phyloP scores from a whole-genome alignment of 306 rosid species.

The Dalbergia cochinchinensis region DNA sequence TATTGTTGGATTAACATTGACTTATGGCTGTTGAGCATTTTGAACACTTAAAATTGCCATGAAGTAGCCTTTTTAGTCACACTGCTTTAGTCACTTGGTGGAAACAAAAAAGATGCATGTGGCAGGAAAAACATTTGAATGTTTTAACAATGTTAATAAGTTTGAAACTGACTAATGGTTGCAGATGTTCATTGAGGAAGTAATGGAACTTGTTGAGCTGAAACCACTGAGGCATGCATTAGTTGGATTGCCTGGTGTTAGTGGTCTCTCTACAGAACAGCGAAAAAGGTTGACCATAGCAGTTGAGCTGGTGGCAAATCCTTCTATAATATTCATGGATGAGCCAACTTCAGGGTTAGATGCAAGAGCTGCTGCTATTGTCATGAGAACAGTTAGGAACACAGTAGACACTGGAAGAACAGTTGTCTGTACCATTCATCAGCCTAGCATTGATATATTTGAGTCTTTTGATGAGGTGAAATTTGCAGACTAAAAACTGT shows the following conservation, averaged over 20 bases:
- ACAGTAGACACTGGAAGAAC: conserved; percentile 77
- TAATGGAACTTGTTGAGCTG: conserved; percentile 73
- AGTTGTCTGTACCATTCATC: conserved; percentile 77
- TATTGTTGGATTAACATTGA: neutral
- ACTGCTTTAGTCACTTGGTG: neutral
- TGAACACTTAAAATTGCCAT: neutral
- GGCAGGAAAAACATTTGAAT: too few species aligned
- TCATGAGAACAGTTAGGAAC: conserved; percentile 75
- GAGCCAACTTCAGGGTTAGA: conserved; percentile 79
- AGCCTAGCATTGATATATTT: conserved; percentile 75
- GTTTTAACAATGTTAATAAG: conserved; percentile 8
- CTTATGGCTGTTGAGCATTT: neutral
- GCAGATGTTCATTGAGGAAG: conserved; percentile 71
- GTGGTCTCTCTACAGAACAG: conserved; percentile 72
- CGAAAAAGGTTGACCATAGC: conserved; percentile 74
- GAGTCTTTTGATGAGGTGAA: conserved; percentile 75
- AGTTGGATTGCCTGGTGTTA: conserved; percentile 69
- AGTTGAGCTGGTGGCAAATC: conserved; percentile 73
- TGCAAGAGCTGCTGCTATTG: conserved; percentile 77
- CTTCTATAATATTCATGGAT: conserved; percentile 78
- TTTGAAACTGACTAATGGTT: conserved; percentile 28
- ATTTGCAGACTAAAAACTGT: neutral
- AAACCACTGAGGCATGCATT: conserved; percentile 58
- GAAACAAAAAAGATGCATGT: too few species aligned
- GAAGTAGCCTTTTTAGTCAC: neutral